Percentiles rank a stretch among this genome's conserved stretches.
Conservation (phyloP, 257 asterid genomes). For the Fraxinus americana region DNA sequence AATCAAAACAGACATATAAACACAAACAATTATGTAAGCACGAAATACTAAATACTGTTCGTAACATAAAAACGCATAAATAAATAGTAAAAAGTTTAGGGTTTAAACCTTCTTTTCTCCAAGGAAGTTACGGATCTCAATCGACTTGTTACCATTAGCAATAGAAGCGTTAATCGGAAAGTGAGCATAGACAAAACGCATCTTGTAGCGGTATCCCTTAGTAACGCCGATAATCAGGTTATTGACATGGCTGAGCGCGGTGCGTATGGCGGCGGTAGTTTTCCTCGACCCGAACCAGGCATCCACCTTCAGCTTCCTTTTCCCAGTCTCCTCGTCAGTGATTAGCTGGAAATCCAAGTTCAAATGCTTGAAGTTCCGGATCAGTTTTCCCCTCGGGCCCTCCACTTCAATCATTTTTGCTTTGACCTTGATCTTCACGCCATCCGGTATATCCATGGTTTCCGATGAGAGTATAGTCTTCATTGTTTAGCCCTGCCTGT, state of each 20-base stretch:
- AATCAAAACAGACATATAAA: not conserved
- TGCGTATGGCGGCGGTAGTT: conserved; percentile 78
- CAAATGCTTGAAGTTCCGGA: conserved; percentile 67
- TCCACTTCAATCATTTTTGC: conserved; percentile 75
- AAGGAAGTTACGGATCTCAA: conserved; percentile 86
- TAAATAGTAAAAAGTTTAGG: not conserved
- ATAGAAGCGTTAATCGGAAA: conserved; percentile 83
- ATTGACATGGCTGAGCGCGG: conserved; percentile 77
- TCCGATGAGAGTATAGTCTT: conserved; percentile 74
- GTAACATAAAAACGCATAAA: not conserved
- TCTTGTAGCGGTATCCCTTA: conserved; percentile 81
- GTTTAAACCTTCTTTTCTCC: conserved; percentile 76
- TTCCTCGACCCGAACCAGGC: conserved; percentile 87
- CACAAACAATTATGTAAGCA: not conserved
- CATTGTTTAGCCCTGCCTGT: conserved; percentile 33
- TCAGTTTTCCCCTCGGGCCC: conserved; percentile 80
- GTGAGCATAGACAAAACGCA: conserved; percentile 87
- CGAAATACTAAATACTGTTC: not conserved
- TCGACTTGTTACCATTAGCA: conserved; percentile 42
- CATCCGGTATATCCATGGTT: conserved; percentile 81
- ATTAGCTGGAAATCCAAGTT: conserved; percentile 79
- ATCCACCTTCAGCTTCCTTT: conserved; percentile 73
- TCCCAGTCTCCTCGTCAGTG: conserved; percentile 64
- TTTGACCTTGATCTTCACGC: conserved; percentile 64
- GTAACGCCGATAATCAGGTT: conserved; percentile 81